Evolutionary conservation across 805 yeast genomes (phyloP), one percentile per base, ranked within the genome.

Genomic region (Debaryomyces tyrocola): DNA sequence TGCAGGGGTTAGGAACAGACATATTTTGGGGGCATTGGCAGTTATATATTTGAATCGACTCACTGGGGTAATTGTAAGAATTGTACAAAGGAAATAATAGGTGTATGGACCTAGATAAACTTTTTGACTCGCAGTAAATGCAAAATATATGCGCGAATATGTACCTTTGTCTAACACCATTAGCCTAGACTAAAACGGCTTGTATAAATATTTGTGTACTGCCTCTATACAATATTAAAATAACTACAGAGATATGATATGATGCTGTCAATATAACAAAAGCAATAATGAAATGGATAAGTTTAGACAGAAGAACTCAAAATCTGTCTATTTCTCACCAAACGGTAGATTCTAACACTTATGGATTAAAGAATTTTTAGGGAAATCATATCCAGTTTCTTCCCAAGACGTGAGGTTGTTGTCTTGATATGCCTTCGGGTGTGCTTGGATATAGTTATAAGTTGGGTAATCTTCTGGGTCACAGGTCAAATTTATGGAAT

Each of bases 391-490:
- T 1, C 97, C 96, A 0, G 95, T 90, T 9, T 54, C 69, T 29
- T 68, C 75, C 96, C 96, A 92, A 8, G 69, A 51, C 0, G 98
- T 92, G 44, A 77, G 53, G 66, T 92, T 92, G 41, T 74, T 62
- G 64, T 90, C 80, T 37, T 62, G 48, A 63, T 92, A 92, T 1
- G 94, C 94, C 40, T 74, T 73, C 44, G 70, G 61, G 65, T 92
- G 98, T 27, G 62, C 59, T 41, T 81, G 66, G 56, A 92, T 92
- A 72, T 92, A 92, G 58, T 88, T 90, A 53, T 74, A 73, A 0
- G 98, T 94, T 45, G 98, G 98, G 60, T 76, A 83, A 60, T 80
- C 95, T 0, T 58, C 69, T 0, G 99, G 98, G 61, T 91, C 97
- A 70, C 98, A 92, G 0, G 94, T 85, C 18, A 85, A 45, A 41